These are phyloP conservation scores for Crataegus laevigata DNA, from an alignment of 306 rosid genomes.

Conservation along the genomic window DNA sequence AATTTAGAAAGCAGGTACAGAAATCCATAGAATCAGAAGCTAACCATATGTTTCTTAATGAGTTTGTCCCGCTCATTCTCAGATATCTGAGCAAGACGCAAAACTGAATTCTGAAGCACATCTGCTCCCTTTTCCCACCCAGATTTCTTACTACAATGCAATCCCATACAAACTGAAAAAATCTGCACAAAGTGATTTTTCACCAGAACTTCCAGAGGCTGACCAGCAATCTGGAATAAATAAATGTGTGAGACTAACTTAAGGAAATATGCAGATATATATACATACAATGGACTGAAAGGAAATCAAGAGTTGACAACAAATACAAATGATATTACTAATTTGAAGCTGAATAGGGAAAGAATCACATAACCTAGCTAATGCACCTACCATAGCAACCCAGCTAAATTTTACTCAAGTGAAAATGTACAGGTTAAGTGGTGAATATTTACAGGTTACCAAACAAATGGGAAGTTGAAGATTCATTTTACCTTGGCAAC, in stretches of 20 bases:
- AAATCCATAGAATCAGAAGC: conserved; percentile 15
- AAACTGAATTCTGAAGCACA: conserved; percentile 72
- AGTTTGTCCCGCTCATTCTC: conserved; percentile 75
- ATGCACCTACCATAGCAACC: background rate
- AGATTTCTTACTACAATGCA: conserved; percentile 65
- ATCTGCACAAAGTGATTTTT: conserved; percentile 62
- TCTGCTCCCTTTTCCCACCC: conserved; percentile 55
- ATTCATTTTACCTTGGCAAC: conserved; percentile 50
- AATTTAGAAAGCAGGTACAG: background rate
- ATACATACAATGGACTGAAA: background rate
- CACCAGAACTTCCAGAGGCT: conserved; percentile 53
- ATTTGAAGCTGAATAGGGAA: background rate
- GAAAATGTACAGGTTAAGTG: background rate
- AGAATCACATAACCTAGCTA: background rate
- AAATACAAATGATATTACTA: background rate
- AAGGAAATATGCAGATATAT: background rate
- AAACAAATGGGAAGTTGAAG: conserved; percentile 1
- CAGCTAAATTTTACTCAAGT: background rate
- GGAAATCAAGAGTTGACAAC: background rate
- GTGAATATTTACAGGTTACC: background rate
- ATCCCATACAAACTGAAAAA: conserved; percentile 70
- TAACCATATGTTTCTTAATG: conserved; percentile 81
- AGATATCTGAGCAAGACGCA: conserved; percentile 62
- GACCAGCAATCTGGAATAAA: conserved; percentile 60
- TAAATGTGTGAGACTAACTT: conserved; percentile 18